Percentiles rank a stretch among this genome's conserved stretches.
phyloP scores from a whole-genome alignment of 2,329 filamentous ascomycete genomes.

The Fusarium albosuccineum region DNA sequence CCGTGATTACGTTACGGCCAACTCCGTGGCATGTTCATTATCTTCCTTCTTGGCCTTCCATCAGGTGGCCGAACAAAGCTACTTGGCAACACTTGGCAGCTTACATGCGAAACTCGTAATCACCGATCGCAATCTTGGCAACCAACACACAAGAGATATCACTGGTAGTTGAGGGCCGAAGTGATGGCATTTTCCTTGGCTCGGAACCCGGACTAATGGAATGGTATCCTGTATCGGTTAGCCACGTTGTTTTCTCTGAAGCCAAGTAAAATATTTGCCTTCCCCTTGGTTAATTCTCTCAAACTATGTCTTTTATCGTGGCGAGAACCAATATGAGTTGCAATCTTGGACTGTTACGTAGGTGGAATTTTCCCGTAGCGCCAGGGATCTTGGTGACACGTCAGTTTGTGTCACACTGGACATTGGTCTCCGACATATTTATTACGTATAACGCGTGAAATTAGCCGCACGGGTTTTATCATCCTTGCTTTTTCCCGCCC shows the following conservation, averaged over 20 bases:
- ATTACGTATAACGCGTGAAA: no score
- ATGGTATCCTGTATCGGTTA: slow-evolving; percentile 3
- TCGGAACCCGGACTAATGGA: slow-evolving; percentile 3
- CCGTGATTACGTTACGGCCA: no score
- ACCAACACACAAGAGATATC: background rate
- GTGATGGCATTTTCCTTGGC: slow-evolving; percentile 3
- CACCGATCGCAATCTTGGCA: slow-evolving; percentile 12
- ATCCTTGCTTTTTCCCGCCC: no score
- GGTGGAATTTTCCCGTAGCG: no score
- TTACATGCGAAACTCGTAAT: slow-evolving; percentile 6
- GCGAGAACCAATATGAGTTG: background rate
- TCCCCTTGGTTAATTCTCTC: background rate
- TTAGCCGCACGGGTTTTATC: no score
- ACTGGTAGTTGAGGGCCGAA: slow-evolving; percentile 6
- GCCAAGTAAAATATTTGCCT: background rate
- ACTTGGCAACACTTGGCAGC: slow-evolving; percentile 9
- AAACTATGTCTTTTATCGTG: slow-evolving; percentile 1
- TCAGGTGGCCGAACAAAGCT: background rate
- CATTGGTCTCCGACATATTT: no score
- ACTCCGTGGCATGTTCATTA: background rate
- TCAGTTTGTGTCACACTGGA: no score
- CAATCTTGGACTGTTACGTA: background rate
- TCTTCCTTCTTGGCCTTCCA: slow-evolving; percentile 1
- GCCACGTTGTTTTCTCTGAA: background rate
- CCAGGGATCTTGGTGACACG: no score